phyloP scores from a whole-genome alignment of 257 asterid species.

The Gentiana macrophylla region DNA sequence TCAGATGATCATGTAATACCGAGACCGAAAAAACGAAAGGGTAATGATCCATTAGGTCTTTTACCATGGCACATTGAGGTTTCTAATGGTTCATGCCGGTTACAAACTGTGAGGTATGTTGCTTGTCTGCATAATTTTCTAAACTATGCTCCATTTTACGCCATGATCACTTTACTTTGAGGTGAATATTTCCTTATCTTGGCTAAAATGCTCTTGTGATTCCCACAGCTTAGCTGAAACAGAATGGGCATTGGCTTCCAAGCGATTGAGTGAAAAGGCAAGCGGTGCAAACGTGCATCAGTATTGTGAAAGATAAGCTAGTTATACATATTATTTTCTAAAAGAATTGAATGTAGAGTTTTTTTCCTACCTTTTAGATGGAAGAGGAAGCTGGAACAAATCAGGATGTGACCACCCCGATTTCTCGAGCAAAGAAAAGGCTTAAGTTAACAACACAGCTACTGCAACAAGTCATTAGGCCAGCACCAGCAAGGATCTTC shows the following conservation, averaged over 20 bases:
- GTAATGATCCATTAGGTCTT: slow-evolving; percentile 17
- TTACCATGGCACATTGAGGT: slow-evolving; percentile 74
- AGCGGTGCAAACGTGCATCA: background rate
- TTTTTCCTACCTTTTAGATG: slow-evolving; percentile 21
- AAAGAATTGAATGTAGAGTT: too few species aligned
- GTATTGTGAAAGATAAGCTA: background rate
- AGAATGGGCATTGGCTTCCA: slow-evolving; percentile 50
- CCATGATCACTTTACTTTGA: too few species aligned
- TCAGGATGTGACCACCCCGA: slow-evolving; percentile 27
- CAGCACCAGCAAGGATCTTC: slow-evolving; percentile 35
- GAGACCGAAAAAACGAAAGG: slow-evolving; percentile 48
- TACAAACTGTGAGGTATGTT: slow-evolving; percentile 42
- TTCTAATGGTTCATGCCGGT: slow-evolving; percentile 15
- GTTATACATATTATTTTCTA: too few species aligned
- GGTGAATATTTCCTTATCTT: slow-evolving; percentile 3
- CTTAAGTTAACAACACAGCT: slow-evolving; percentile 48
- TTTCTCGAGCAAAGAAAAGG: slow-evolving; percentile 49
- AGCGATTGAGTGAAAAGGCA: slow-evolving; percentile 49
- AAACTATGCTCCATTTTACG: background rate
- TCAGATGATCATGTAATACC: slow-evolving; percentile 24
- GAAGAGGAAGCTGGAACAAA: slow-evolving; percentile 26
- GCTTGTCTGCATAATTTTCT: background rate
- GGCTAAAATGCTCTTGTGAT: slow-evolving; percentile 8
- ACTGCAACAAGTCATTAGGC: slow-evolving; percentile 55
- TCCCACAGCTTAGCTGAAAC: slow-evolving; percentile 36